Evolutionary conservation across 768 basidiomycete genomes (phyloP).

Genomic region (Lactifluus piperatus): DNA sequence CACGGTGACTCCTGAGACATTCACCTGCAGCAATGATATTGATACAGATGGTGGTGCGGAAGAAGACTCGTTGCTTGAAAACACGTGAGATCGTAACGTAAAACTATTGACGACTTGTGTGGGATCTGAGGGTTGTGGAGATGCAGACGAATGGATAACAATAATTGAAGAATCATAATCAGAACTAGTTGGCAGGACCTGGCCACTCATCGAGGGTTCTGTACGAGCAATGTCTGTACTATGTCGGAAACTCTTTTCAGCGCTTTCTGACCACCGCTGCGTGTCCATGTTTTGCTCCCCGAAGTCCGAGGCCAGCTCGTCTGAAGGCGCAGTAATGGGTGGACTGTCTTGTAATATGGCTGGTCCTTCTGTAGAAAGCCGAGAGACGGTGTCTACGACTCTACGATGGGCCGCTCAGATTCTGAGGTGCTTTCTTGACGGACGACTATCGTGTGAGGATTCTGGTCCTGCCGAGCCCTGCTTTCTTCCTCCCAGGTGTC

Average conservation of each 20-base stretch:
- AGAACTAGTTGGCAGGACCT: background rate
- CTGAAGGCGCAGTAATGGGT: background rate
- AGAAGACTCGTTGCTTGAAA: background rate
- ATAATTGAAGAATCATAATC: constrained; percentile 1
- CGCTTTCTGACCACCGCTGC: background rate
- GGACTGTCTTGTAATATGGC: background rate
- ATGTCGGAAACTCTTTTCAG: constrained; percentile 8
- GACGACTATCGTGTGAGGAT: constrained; percentile 8
- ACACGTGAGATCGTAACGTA: background rate
- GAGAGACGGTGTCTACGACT: too few species aligned
- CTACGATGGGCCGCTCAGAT: constrained; percentile 17
- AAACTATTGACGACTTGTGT: background rate
- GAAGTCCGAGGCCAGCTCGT: background rate
- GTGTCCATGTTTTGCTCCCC: background rate
- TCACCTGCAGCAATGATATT: background rate
- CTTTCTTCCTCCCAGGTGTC: constrained; percentile 74
- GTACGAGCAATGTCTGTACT: constrained; percentile 9
- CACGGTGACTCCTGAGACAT: background rate
- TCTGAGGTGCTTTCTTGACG: constrained; percentile 25
- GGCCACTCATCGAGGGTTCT: background rate
- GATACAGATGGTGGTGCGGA: constrained; percentile 12
- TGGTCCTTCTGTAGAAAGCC: background rate
- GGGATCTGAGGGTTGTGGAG: background rate
- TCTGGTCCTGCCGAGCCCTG: constrained; percentile 32
- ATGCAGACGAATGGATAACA: background rate